Percentiles rank a stretch among this genome's conserved stretches.
Conservation (phyloP, 257 asterid species). For the Knoxia roxburghii region DNA sequence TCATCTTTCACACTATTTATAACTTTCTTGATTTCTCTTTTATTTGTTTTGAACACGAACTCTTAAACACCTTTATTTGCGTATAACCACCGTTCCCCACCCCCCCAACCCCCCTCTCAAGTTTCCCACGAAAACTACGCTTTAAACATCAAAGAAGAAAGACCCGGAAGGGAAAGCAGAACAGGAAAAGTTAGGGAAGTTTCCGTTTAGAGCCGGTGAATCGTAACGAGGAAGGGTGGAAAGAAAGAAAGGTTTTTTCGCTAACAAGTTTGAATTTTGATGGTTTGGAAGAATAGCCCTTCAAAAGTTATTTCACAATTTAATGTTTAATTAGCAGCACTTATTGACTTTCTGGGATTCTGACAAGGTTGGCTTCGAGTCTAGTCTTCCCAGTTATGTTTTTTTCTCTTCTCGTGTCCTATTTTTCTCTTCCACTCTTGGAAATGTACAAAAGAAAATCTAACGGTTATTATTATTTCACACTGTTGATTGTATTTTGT, state of each 20-base stretch:
- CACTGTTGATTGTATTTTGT: too few species aligned
- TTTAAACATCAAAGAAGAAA: background rate
- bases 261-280: conserved; percentile 5
- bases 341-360: conserved; percentile 23
- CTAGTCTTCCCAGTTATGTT: background rate
- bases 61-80: conserved; percentile 30
- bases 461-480: too few species aligned
- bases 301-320: conserved; percentile 1
- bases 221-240: conserved; percentile 16
- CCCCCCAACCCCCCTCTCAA: too few species aligned
- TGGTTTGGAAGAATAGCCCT: conserved; percentile 2
- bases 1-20: background rate
- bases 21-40: background rate
- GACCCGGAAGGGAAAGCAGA: background rate
- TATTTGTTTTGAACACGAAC: background rate
- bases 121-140: conserved; percentile 27
- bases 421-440: background rate
- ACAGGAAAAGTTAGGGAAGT: conserved; percentile 5
- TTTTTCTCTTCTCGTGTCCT: background rate
- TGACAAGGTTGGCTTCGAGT: conserved; percentile 7
- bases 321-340: conserved; percentile 22
- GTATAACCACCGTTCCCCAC: conserved; percentile 18
- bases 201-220: background rate
- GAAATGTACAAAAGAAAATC: background rate
- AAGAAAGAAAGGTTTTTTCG: background rate